These are phyloP conservation scores for Physaria fendleri DNA, from an alignment of 345 rosid genomes.

Conservation along the genomic window DNA sequence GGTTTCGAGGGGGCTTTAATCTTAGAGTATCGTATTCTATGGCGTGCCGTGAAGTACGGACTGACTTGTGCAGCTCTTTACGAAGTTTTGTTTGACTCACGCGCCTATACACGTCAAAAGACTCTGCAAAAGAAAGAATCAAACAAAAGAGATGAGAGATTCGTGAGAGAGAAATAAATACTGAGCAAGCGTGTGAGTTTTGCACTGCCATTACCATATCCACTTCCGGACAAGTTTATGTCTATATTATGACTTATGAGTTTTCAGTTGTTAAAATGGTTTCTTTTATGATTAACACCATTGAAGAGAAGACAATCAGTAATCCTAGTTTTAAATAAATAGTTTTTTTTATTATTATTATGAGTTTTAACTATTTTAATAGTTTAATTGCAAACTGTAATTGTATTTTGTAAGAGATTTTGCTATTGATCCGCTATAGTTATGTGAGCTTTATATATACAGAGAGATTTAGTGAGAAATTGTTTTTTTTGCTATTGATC, in stretches of 20 bases:
- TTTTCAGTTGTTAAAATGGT: not conserved
- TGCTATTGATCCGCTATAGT: too few relatives aligned
- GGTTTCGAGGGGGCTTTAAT: slow-evolving; percentile 14
- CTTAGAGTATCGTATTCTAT: slow-evolving; percentile 12
- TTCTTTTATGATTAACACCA: too few relatives aligned
- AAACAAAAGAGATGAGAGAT: slow-evolving; percentile 19
- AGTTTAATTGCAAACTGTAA: too few relatives aligned
- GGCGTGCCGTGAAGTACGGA: slow-evolving; percentile 29
- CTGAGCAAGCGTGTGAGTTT: slow-evolving; percentile 49
- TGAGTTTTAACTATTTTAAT: too few relatives aligned
- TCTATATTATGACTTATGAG: not conserved
- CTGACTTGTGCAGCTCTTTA: slow-evolving; percentile 25
- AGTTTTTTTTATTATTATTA: too few relatives aligned
- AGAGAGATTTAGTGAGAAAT: too few relatives aligned
- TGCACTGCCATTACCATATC: slow-evolving; percentile 14
- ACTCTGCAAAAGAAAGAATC: slow-evolving; percentile 13
- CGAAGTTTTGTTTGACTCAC: slow-evolving; percentile 23
- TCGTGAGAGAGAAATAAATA: slow-evolving; percentile 9
- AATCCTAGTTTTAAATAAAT: too few relatives aligned
- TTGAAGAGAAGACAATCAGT: too few relatives aligned
- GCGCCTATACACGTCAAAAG: slow-evolving; percentile 29
- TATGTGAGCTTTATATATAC: too few relatives aligned
- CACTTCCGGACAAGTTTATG: slow-evolving; percentile 22
- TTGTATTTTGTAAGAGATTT: too few relatives aligned
- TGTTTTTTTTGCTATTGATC: too few relatives aligned